These are phyloP conservation scores for Fusarium nematophilum DNA, from an alignment of 2,329 filamentous ascomycete genomes.

Conservation along the genomic window DNA sequence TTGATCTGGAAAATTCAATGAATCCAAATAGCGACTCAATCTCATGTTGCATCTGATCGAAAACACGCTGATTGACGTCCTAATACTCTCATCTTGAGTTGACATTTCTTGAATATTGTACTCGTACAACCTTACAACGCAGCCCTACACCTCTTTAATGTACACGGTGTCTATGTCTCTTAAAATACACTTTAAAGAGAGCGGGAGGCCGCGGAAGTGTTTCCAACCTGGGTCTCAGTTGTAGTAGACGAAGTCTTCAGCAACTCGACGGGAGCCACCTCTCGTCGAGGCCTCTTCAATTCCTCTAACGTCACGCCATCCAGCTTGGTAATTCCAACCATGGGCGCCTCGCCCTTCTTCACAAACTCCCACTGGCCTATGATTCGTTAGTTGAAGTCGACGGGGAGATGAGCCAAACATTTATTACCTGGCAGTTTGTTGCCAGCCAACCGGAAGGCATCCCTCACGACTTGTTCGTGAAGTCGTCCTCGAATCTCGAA, in stretches of 20 bases:
- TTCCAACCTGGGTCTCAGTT: slow-evolving; percentile 48
- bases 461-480: slow-evolving; percentile 93
- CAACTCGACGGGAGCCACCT: slow-evolving; percentile 62
- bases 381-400: slow-evolving; percentile 32
- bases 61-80: too few species aligned
- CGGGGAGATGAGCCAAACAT: neutral
- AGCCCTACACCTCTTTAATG: slow-evolving; percentile 38
- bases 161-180: slow-evolving; percentile 36
- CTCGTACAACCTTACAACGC: slow-evolving; percentile 43
- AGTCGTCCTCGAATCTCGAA: slow-evolving; percentile 93
- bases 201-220: slow-evolving; percentile 48
- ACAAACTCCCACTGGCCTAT: slow-evolving; percentile 90
- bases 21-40: too few species aligned
- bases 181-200: slow-evolving; percentile 35
- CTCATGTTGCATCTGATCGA: too few species aligned
- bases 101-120: slow-evolving; percentile 31
- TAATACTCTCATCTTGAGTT: neutral
- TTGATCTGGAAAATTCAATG: too few species aligned
- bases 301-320: slow-evolving; percentile 85
- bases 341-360: slow-evolving; percentile 87
- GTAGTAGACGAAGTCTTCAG: slow-evolving; percentile 49
- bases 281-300: slow-evolving; percentile 81
- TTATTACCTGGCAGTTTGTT: slow-evolving; percentile 90
- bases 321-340: slow-evolving; percentile 94
- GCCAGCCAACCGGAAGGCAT: slow-evolving; percentile 93